Evolutionary conservation across 306 rosid genomes (phyloP).

Genomic region (Hylodesmum podocarpum): DNA sequence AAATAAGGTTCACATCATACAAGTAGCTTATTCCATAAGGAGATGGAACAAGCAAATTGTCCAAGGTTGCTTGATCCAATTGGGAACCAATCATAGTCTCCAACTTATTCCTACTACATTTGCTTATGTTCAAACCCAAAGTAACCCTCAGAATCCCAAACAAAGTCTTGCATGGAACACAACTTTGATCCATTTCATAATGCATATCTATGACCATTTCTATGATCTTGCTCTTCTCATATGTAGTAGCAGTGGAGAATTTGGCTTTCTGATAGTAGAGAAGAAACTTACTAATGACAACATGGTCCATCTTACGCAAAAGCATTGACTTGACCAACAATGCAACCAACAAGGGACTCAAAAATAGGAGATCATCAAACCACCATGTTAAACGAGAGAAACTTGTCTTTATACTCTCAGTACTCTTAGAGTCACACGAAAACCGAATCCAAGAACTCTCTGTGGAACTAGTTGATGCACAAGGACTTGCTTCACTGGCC

Average conservation of each 20-base stretch:
- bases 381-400: conserved; percentile 72
- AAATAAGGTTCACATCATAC: conserved; percentile 86
- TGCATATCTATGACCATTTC: conserved; percentile 72
- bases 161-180: conserved; percentile 68
- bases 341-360: conserved; percentile 58
- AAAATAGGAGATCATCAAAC: conserved; percentile 78
- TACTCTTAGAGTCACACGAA: conserved; percentile 87
- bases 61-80: conserved; percentile 80
- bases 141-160: conserved; percentile 69
- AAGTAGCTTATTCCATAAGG: conserved; percentile 60
- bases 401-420: conserved; percentile 69
- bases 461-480: conserved; percentile 77
- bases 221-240: conserved; percentile 52
- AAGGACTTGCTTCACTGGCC: conserved; percentile 70
- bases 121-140: conserved; percentile 56
- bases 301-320: conserved; percentile 58
- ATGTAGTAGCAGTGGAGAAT: conserved; percentile 33
- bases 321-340: conserved; percentile 64
- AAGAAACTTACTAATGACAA: conserved; percentile 64
- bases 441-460: conserved; percentile 78
- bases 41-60: conserved; percentile 89
- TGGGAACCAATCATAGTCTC: conserved; percentile 83
- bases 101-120: conserved; percentile 63
- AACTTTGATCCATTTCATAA: conserved; percentile 45
- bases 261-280: conserved; percentile 76